Base-by-base conservation (phyloP, 192 early-diverging fungal species). In the Kickxella alabastrina region DNA sequence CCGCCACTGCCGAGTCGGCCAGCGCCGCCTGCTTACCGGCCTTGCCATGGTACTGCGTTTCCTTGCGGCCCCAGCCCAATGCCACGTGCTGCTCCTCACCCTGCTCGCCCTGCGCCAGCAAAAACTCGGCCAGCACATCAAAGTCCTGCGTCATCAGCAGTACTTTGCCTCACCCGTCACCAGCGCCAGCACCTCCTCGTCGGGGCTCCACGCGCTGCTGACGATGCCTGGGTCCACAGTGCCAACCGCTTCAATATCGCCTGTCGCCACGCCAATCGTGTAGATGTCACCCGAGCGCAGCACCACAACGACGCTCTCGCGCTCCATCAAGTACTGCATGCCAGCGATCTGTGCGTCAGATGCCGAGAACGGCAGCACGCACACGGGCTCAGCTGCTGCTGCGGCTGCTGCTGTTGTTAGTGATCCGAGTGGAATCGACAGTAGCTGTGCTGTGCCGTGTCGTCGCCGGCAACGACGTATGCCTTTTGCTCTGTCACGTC, bases 31-130 rank as follows among this genome's bases (percentile, higher is more conserved):
- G 49, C 62, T 95, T 92, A 46, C 89, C 92, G 41, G 77, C 87
- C 15, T 85, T 83, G 39, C 96, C 96, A 58, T 96, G 93, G 64
- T 97, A 99, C 59, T 99, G 96, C 10, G 96, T 99, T 63, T 95
- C 94, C 45, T 89, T 92, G 35, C 81, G 85, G 54, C 96, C 96
- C 96, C 96, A 99, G 32, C 96, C 96, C n/a, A 99, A 80, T 18
- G 78, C 82, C 10, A 93, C 86, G 10, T 76, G 82, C 15, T 48
- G 74, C 69, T 82, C 90, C 71, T 92, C 84, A 9, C 84, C 89
- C 14, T 78, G 46, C 27, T 85, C 79, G 23, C 80, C 84, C 3
- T 82, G 83, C 43, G 84, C 72, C 40, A 96, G 68, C 3, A 82
- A 77, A 22, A 87, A 83, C 65, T 98, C 95, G 5, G 84, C 72